Percentiles rank a stretch among this genome's conserved stretches.
Conservation (phyloP, 2,329 filamentous ascomycete genomes). For the Colletotrichum lentis region DNA sequence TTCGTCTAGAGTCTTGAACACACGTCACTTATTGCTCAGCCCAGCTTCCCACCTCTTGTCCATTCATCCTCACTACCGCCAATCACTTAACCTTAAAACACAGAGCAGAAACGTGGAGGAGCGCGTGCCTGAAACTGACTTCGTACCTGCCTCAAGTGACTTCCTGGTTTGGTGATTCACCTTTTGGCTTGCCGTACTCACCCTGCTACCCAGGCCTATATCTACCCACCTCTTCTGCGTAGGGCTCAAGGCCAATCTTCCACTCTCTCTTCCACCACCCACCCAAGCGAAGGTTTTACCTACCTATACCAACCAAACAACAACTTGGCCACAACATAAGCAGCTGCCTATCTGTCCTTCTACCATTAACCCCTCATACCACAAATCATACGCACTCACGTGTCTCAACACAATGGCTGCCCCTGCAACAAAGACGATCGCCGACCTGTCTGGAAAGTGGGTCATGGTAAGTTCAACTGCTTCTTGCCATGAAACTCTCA, state of each 20-base stretch:
- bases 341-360: neutral
- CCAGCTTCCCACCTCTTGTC: neutral
- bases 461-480: slow-evolving; percentile 64
- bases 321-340: neutral
- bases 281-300: neutral
- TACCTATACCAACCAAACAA: neutral
- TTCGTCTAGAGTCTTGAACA: neutral
- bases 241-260: neutral
- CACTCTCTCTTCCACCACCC: neutral
- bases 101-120: neutral
- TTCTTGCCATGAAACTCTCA: slow-evolving; percentile 15
- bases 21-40: slow-evolving; percentile 1
- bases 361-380: neutral
- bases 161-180: slow-evolving; percentile 18
- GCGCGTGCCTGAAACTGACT: slow-evolving; percentile 12
- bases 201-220: slow-evolving; percentile 9
- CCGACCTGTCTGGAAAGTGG: slow-evolving; percentile 75
- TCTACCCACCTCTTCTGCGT: slow-evolving; percentile 8
- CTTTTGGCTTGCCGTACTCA: slow-evolving; percentile 13
- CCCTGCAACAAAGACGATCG: slow-evolving; percentile 70
- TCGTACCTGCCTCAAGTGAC: slow-evolving; percentile 14
- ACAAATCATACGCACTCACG: neutral
- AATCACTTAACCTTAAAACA: neutral
- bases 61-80: slow-evolving; percentile 1
- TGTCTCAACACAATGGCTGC: slow-evolving; percentile 68